Evolutionary conservation across 352 stramenopile genomes (phyloP).

Genomic region (Albugo candida): DNA sequence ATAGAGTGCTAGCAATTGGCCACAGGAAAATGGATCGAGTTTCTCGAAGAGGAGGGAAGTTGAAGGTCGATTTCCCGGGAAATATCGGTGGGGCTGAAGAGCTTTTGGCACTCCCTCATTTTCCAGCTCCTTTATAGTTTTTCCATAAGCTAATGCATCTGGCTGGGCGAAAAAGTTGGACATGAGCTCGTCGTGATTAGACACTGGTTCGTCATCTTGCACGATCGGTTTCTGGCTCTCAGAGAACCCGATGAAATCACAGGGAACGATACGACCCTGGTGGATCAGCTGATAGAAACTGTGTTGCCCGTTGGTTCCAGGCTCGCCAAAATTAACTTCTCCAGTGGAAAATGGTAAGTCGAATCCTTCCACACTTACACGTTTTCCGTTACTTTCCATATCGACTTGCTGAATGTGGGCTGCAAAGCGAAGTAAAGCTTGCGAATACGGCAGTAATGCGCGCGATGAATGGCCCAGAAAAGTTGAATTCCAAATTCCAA

Average conservation of each 20-base stretch:
- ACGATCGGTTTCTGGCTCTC: constrained; percentile 82
- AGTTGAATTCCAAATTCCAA: constrained; percentile 97
- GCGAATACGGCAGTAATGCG: constrained; percentile 84
- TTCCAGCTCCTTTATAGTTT: constrained; percentile 87
- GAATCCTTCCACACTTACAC: constrained; percentile 86
- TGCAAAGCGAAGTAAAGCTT: constrained; percentile 89
- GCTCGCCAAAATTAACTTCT: constrained; percentile 96
- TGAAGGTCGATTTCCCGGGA: constrained; percentile 94
- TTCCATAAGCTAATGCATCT: constrained; percentile 93
- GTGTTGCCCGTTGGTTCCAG: constrained; percentile 96
- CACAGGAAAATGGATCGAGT: constrained; percentile 88
- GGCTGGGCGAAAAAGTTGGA: constrained; percentile 99
- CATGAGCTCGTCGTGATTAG: constrained; percentile 99
- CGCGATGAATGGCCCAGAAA: constrained; percentile 90
- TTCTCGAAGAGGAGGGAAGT: constrained; percentile 92
- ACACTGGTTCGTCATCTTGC: constrained; percentile 68
- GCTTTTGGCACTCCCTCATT: constrained; percentile 84
- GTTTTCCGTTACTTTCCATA: constrained; percentile 99
- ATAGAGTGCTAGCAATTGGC: constrained; percentile 95
- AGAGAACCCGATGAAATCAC: constrained; percentile 98
- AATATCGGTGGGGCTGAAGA: constrained; percentile 89
- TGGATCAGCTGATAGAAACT: constrained; percentile 99
- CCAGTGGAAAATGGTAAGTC: constrained; percentile 86
- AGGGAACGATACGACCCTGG: constrained; percentile 92
- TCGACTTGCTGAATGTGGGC: constrained; percentile 97